Base-by-base conservation (phyloP, 306 rosid genomes). In the Chamaecrista fasciculata region DNA sequence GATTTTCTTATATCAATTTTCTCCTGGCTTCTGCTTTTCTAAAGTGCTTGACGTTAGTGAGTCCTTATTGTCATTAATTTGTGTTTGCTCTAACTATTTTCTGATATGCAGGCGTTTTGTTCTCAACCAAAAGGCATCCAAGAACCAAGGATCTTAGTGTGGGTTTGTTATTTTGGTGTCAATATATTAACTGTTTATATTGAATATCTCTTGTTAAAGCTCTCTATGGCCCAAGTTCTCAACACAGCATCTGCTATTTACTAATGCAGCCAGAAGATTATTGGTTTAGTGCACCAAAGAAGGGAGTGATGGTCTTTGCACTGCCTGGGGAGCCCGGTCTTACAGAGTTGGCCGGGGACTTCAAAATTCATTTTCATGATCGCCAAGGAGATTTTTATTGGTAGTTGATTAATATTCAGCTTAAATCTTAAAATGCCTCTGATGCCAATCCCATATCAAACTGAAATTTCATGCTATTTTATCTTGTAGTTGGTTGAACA, bases 341-440 rank as follows among this genome's bases (percentile, higher is more conserved):
- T 71, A 82, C 99, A 4, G 97, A 95, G 76, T 69, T 95, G 72
- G 68, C 53, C 53, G 99, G 99, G 77, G 99, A 95, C 83, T 87
- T 95, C 86, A 95, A 91, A 84, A 81, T 95, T 78, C 97, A 91
- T 70, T 95, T 95, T 55, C 97, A 89, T 31, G 95, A 91, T 34
- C 96, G 97, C 43, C 97, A 91, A 80, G 99, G 99, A 83, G 97
- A 95, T 78, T 95, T 91, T 84, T 91, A 91, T 82, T 95, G 96
- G 99, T 95, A 70, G 19, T 55, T 62, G 29, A 67, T 74, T 36
- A 39, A 42, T 71, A 51, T 70, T 50, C 10, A 12, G 25, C 48
- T 10, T 16, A 11, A 36, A 16, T 23, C 43, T 67, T 70, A 39
- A 51, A 8, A 72, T 53, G 48, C 67, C 51, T 71, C 31, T 48